Conservation (phyloP, 2,329 filamentous ascomycete species). For the Lasiodiplodia sp. region DNA sequence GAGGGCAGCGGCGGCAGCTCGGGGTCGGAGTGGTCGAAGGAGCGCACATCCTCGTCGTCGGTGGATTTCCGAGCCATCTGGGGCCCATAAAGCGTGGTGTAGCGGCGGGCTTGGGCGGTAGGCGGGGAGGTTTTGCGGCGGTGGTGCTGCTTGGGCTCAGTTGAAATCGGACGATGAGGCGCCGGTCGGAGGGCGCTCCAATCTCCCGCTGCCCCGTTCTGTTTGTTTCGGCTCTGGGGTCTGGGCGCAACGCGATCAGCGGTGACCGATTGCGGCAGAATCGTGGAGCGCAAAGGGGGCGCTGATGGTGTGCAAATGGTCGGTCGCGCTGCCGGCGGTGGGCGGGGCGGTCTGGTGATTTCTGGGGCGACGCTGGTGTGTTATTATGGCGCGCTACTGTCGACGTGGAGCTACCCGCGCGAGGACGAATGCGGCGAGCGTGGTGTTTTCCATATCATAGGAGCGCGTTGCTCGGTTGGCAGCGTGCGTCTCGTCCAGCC, state of each 20-base stretch:
- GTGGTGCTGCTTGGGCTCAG: constrained; percentile 12
- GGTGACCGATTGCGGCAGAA: constrained; percentile 27
- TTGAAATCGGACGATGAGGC: constrained; percentile 8
- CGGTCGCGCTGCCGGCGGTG: constrained; percentile 14
- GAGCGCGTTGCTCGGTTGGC: constrained; percentile 24
- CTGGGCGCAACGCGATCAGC: constrained; percentile 29
- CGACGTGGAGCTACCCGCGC: not conserved
- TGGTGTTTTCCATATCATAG: constrained; percentile 24
- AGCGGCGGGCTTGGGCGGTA: not conserved
- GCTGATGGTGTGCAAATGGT: constrained; percentile 23
- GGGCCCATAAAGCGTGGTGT: constrained; percentile 31
- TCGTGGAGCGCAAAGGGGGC: constrained; percentile 28
- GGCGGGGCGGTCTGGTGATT: constrained; percentile 16
- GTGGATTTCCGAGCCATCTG: constrained; percentile 40
- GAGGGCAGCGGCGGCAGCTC: constrained; percentile 51
- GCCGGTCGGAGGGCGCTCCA: constrained; percentile 17
- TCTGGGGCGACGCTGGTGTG: not conserved
- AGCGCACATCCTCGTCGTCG: constrained; percentile 43
- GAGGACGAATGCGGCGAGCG: constrained; percentile 5
- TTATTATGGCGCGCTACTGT: not conserved
- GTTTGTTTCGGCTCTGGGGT: not conserved
- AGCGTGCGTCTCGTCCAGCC: constrained; percentile 17
- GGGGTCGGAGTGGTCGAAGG: constrained; percentile 45
- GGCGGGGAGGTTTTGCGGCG: constrained; percentile 13
- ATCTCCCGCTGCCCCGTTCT: constrained; percentile 19